Evolutionary conservation across 495 filamentous ascomycete species (phyloP), one percentile per base, ranked within the genome.

Genomic region (Aspergillus ellipticus): DNA sequence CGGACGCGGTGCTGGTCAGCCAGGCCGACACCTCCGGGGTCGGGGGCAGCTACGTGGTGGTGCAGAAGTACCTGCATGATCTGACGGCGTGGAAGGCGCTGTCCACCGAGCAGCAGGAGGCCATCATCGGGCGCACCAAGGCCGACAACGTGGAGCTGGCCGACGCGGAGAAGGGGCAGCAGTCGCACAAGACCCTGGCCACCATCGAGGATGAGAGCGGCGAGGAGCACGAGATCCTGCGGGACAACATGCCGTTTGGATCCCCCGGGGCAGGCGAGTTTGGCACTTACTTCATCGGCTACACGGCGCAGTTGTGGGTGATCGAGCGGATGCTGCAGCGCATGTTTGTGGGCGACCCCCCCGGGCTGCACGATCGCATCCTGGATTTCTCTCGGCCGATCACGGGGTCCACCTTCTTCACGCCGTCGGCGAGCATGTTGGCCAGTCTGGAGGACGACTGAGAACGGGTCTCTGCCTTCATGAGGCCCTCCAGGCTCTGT

Each of bases 171-270:
- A 55, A 51, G 1, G 80, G 72, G 17, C 80, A 82, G 54, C 65
- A 71, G 48, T 70, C 79, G 8, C 81, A 84, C 51, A 83, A 84
- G 60, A 71, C 73, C 2, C 74, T 84, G 4, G 75, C 69, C 22
- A 83, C 79, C 6, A 77, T 84, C 19, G 77, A 78, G 50, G 79
- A 81, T 53, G 75, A 79, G 24, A 52, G 74, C 53, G 80, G 79
- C 0, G 58, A 70, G 10, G 81, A 82, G 65, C 64, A 80, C 59
- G 73, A 74, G 24, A 80, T 84, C 33, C 67, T 84, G 1, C 73
- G 81, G 0, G 81, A 84, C 51, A 84, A 84, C 58, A 84, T 84
- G 81, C 80, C 81, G 0, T 84, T 83, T 60, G 81, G 81, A 0
- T 77, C 75, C 3, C 80, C 79, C 0, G 78, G 76, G 0, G 65